Base-by-base conservation (phyloP, 106 monocot species). In the Gastrodia elata region DNA sequence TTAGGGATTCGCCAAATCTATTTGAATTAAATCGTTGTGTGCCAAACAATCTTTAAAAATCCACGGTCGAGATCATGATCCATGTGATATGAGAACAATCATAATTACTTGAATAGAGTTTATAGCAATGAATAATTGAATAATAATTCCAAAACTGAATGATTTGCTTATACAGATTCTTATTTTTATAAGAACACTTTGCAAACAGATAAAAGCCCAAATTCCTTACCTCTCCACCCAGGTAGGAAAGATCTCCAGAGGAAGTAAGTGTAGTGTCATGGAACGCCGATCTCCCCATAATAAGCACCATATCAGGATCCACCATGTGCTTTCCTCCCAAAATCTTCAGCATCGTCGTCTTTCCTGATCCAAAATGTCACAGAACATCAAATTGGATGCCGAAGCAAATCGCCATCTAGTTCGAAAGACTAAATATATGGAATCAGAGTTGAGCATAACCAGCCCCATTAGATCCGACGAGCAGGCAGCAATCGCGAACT, bases 271-370 rank as follows among this genome's bases (percentile, higher is more conserved):
- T 70, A 5, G 93, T 93, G 75, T 97, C 97, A 55, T 97, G 92
- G 78, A 97, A 97, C 25, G 88, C 92, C 4, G 92, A 86, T 59
- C 92, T 77, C 28, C 92, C 92, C 68, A 97, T 43, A 30, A 97
- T 78, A 39, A 80, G 80, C 34, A 97, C 97, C 92, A 97, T 97
- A 55, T 64, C 83, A 15, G 79, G 86, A 40, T 85, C 90, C 71
- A 97, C 97, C 92, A 97, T 88, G 86, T 93, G 88, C 78, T 97
- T 92, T 30, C 97, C 97, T 1, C 92, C 97, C 43, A 97, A 33
- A 65, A 93, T 97, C 80, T 93, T 97, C 82, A 97, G 74, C 27
- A 94, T 79, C 72, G 91, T 91, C 44, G 91, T 91, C 80, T 91
- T 91, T 72, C 90, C 90, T 91, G 43, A 26, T 69, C 64, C 64